Percentiles rank a stretch among this genome's conserved stretches.
Conservation (phyloP, 768 basidiomycete genomes). For the Tephrocybe sp. region DNA sequence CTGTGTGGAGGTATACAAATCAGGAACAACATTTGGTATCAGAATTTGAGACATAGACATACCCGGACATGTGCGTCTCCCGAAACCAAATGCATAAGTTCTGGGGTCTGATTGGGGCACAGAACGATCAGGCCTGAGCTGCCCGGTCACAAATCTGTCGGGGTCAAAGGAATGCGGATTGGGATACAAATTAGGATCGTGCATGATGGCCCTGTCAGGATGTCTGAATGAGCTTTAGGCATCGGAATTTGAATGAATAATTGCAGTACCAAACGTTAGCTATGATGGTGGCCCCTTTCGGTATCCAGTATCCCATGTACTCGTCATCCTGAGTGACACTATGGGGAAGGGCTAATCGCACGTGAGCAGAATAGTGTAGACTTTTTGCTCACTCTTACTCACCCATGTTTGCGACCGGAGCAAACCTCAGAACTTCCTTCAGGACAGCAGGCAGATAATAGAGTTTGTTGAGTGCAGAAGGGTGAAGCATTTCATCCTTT, state of each 20-base stretch:
- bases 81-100: conserved; percentile 31
- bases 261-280: conserved; percentile 41
- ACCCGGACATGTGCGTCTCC: conserved; percentile 32
- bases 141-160: conserved; percentile 25
- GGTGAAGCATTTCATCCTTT: conserved; percentile 29
- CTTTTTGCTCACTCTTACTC: not conserved
- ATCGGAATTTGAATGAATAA: not conserved
- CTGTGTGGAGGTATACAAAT: conserved; percentile 11
- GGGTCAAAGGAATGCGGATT: conserved; percentile 39
- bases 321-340: conserved; percentile 40
- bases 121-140: not conserved
- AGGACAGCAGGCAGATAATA: conserved; percentile 32
- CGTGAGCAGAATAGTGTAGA: not conserved
- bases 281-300: conserved; percentile 41
- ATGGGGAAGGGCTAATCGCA: conserved; percentile 36
- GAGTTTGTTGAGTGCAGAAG: conserved; percentile 25
- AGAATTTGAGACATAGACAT: not conserved
- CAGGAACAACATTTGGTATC: too few relatives aligned
- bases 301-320: conserved; percentile 42
- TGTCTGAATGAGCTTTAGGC: too few relatives aligned
- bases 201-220: conserved; percentile 37
- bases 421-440: conserved; percentile 39
- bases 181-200: conserved; percentile 38
- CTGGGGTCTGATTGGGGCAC: conserved; percentile 28
- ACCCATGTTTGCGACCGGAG: conserved; percentile 41